Evolutionary conservation across 2,329 filamentous ascomycete genomes (phyloP).

Genomic region (Aspergillus sp.): DNA sequence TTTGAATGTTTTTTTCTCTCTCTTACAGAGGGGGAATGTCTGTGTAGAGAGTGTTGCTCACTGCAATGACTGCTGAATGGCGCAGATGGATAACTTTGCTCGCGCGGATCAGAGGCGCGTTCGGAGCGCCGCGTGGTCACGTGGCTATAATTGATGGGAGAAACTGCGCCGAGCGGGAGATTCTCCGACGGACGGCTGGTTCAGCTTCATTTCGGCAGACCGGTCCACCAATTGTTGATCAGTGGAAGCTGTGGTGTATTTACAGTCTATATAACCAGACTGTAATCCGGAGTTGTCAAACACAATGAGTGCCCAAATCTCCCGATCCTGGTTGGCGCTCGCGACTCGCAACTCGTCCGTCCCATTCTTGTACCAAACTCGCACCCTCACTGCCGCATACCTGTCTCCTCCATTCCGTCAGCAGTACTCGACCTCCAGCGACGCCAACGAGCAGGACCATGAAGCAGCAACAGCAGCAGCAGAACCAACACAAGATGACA

Average conservation of each 20-base stretch:
- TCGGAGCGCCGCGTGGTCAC: constrained; percentile 3
- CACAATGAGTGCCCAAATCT: constrained; percentile 34
- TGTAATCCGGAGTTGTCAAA: neutral
- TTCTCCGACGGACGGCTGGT: neutral
- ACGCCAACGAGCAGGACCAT: neutral
- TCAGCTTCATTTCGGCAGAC: neutral
- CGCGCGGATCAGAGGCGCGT: neutral
- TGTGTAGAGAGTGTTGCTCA: neutral
- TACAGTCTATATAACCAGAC: neutral
- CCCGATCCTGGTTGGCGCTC: constrained; percentile 34
- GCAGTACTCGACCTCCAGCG: neutral
- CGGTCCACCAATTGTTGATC: too few species aligned
- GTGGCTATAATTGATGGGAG: neutral
- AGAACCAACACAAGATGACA: neutral
- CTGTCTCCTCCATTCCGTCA: constrained; percentile 12
- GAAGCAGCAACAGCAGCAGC: neutral
- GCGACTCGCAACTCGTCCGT: constrained; percentile 46
- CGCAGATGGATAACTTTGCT: neutral
- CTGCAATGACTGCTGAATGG: neutral
- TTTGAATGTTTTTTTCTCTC: neutral
- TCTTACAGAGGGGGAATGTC: neutral
- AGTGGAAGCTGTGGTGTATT: neutral
- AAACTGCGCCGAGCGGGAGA: neutral
- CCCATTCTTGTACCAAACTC: constrained; percentile 73
- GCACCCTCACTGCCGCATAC: constrained; percentile 52